Conservation (phyloP, 306 rosid species). For the Cucumis melo region DNA sequence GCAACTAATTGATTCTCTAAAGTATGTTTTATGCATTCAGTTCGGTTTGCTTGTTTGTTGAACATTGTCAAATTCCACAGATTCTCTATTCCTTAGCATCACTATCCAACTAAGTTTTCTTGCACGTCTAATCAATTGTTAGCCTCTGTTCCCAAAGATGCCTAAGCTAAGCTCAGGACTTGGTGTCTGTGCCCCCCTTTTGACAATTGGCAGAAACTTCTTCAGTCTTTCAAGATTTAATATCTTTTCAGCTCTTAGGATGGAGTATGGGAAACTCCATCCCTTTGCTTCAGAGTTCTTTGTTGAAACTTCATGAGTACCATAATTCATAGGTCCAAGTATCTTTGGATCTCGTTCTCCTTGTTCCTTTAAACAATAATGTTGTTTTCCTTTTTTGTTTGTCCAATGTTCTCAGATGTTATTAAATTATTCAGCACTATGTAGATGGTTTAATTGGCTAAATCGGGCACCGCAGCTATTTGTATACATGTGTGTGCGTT, state of each 20-base stretch:
- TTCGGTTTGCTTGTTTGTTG: background rate
- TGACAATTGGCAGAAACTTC: background rate
- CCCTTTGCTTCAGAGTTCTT: background rate
- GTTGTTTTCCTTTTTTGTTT: background rate
- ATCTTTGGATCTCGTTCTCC: background rate
- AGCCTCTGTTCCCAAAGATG: background rate
- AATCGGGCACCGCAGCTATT: background rate
- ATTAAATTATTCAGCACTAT: background rate
- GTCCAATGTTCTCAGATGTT: background rate
- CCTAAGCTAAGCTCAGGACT: background rate
- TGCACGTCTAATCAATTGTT: background rate
- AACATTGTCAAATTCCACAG: background rate
- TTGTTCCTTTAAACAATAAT: background rate
- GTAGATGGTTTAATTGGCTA: background rate
- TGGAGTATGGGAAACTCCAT: background rate
- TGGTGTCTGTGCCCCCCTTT: background rate
- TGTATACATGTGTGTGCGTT: background rate
- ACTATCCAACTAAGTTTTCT: background rate
- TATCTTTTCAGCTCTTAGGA: background rate
- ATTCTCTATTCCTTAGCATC: background rate
- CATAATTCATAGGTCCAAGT: background rate
- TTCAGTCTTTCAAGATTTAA: background rate
- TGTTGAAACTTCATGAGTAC: background rate
- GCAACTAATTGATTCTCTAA: background rate
- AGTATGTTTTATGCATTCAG: background rate